Evolutionary conservation across 2,329 filamentous ascomycete genomes (phyloP), one percentile per base, ranked within the genome.

Genomic region (Alternaria conjuncta): DNA sequence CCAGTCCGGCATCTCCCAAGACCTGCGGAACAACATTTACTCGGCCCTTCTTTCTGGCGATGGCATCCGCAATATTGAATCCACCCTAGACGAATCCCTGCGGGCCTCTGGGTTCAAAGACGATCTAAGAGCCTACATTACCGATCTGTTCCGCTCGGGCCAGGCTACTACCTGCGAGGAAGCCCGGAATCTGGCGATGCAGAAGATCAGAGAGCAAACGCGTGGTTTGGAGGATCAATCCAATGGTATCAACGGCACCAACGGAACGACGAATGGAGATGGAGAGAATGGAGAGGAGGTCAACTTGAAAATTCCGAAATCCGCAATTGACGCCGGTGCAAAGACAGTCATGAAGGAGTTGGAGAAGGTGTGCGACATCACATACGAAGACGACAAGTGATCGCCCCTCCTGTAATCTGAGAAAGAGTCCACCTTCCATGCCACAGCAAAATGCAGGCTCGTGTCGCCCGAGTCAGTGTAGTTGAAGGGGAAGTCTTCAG

Each of bases 61-160:
- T 71, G 83, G 84, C 57, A 84, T 89, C 67, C 82, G 84, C 71
- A 84, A 84, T 71, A 86, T 90, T 46, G 86, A 89, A 71, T 71
- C 79, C 41, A 82, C 83, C 2, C 82, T 90, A 25, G 81, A 84
- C 62, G 83, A 87, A 71, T 83, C 84, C 21, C 82, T 89, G 11
- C 84, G 87, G 70, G 82, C 85, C 57, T 78, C 81, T n/a, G 87
- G 87, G 69, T 90, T 87, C 87, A 85, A 85, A 45, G 83, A 87
- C 69, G 82, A 82, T 26, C 81, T 90, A 63, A 84, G 84, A 61
- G 80, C 79, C 50, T 84, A 89, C 64, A 82, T 87, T 18, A 83
- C 84, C 50, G 81, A 86, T 60, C 82, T 89, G 44, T 84, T 89
- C 58, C 85, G 87, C 68, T 85, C 83, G 25, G 87, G 87, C 50